Evolutionary conservation across 768 basidiomycete genomes (phyloP), one percentile per base, ranked within the genome.

Genomic region (Kwoniella sp.): DNA sequence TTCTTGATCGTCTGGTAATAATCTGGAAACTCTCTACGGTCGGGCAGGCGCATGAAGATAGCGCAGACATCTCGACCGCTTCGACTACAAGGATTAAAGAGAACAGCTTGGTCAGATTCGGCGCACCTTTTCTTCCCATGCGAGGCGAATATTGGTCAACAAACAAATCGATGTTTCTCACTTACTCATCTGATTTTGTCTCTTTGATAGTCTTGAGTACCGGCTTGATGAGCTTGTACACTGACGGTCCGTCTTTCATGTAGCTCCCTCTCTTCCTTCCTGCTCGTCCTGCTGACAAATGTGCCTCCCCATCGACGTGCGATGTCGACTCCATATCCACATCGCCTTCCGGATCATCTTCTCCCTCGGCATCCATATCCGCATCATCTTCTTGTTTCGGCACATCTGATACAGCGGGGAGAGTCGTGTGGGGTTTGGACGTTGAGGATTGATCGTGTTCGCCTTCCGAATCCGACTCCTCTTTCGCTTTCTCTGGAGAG

Each of bases 41-140:
- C 86, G 1, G 92, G 92, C 48, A 94, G 82, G 51, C 89, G 88
- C 87, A 90, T 88, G 82, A 96, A 96, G 67, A 88, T 88, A 1
- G 82, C 83, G 15, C 88, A 46, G 29, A 76, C 70, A 5, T 74
- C 69, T 13, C 73, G 53, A 10, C 68, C 68, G n/a, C 60, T 61
- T 25, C 73, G 69, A 56, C 72, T 73, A 50, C 15, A 46, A 19
- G 25, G 3, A 44, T 44, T n/a, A n/a, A n/a, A n/a, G n/a, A n/a
- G n/a, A n/a, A n/a, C n/a, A n/a, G n/a, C n/a, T n/a, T n/a, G n/a
- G n/a, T n/a, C n/a, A n/a, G n/a, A n/a, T n/a, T n/a, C n/a, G n/a
- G n/a, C n/a, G n/a, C n/a, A n/a, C n/a, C n/a, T n/a, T n/a, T n/a
- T n/a, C n/a, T n/a, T n/a, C n/a, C n/a, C n/a, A n/a, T n/a, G n/a